Percentiles rank a stretch among this genome's conserved stretches.
phyloP scores from a whole-genome alignment of 306 rosid species.

The barrel medic (Medicago truncatula) region DNA sequence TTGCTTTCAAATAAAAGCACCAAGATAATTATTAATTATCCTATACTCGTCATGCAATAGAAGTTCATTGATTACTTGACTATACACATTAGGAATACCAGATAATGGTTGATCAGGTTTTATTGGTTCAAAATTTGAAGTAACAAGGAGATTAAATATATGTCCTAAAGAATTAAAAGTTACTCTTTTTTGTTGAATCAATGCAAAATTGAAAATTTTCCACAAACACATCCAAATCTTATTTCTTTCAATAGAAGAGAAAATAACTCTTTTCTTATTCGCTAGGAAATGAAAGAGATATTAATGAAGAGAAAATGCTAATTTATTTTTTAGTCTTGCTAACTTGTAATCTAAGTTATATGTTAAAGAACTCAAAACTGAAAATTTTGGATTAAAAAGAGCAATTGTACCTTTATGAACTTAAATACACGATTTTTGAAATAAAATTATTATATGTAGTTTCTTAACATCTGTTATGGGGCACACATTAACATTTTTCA shows the following conservation, averaged over 20 bases:
- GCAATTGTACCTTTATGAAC: too few relatives aligned
- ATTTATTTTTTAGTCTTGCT: too few relatives aligned
- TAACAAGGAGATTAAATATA: constrained; percentile 2
- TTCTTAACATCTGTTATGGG: too few relatives aligned
- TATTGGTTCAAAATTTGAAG: constrained; percentile 15
- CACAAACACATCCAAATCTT: not conserved
- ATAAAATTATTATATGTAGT: too few relatives aligned
- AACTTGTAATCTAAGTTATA: too few relatives aligned
- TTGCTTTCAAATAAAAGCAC: constrained; percentile 20
- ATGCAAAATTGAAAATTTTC: not conserved
- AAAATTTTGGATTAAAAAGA: too few relatives aligned
- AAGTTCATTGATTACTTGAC: constrained; percentile 27
- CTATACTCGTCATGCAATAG: not conserved
- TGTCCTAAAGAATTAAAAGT: not conserved
- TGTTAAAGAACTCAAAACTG: too few relatives aligned
- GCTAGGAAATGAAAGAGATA: too few relatives aligned
- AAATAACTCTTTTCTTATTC: too few relatives aligned
- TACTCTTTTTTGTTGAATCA: not conserved
- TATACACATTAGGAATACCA: not conserved
- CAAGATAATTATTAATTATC: constrained; percentile 28
- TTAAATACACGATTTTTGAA: too few relatives aligned
- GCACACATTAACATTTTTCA: too few relatives aligned
- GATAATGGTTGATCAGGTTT: constrained; percentile 17
- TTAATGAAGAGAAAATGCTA: too few relatives aligned
- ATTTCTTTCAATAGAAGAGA: not conserved